Conservation (phyloP, 495 filamentous ascomycete species). For the Hypoxylon rickii region DNA sequence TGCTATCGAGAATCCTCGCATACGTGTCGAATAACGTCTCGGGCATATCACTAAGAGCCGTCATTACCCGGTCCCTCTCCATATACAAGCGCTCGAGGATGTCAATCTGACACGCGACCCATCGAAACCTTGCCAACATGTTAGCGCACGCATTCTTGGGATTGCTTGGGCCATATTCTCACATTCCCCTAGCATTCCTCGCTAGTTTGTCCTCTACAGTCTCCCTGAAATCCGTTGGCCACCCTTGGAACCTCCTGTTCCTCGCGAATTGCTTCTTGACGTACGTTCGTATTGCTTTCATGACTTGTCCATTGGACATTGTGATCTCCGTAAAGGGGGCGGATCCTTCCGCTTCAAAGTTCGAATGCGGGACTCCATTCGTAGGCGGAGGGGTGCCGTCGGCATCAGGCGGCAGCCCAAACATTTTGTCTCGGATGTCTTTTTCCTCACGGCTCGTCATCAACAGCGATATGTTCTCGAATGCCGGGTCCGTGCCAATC, state of each 20-base stretch:
- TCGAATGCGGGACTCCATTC: too few species aligned
- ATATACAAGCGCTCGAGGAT: conserved; percentile 36
- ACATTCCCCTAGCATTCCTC: conserved; percentile 47
- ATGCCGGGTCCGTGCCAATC: conserved; percentile 37
- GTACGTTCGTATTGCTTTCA: conserved; percentile 41
- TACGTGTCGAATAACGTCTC: conserved; percentile 48
- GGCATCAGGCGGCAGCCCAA: too few species aligned
- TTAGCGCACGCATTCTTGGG: neutral
- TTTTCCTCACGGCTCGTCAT: conserved; percentile 48
- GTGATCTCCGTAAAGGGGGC: conserved; percentile 28
- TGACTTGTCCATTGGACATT: conserved; percentile 43
- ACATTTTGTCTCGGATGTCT: conserved; percentile 42
- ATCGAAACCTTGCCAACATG: conserved; percentile 47
- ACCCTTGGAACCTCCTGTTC: conserved; percentile 28
- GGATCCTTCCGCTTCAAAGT: neutral
- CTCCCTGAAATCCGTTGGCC: conserved; percentile 21
- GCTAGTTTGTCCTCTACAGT: conserved; percentile 38
- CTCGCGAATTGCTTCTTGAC: conserved; percentile 29
- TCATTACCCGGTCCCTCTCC: conserved; percentile 18
- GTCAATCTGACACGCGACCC: conserved; percentile 52
- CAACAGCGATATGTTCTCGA: conserved; percentile 44
- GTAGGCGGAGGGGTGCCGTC: too few species aligned
- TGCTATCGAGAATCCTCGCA: conserved; percentile 39
- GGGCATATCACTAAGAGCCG: conserved; percentile 42
- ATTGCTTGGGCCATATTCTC: conserved; percentile 13